Base-by-base conservation (phyloP, 2,329 filamentous ascomycete species). In the Rutstroemia sp. region DNA sequence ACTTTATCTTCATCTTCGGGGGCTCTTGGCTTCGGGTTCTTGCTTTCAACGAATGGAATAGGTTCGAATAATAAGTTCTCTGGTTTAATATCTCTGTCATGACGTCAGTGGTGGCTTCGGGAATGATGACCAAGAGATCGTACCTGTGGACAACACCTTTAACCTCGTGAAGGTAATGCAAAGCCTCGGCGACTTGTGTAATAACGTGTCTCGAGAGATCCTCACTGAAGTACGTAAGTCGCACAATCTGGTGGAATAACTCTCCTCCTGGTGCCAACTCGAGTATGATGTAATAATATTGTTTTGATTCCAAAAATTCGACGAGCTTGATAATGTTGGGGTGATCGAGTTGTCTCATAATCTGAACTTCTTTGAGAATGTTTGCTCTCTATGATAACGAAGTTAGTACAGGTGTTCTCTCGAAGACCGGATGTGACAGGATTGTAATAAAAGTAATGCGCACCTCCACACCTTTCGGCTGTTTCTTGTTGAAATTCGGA, bases 181-280 rank as follows among this genome's bases (percentile, higher is more conserved):
- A 78, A 14, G 94, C 92, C 65, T 95, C 84, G n/a, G 94, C 94
- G 16, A 99, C 94, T 70, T 97, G 92, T 4, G 85, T 77, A 65
- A 99, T 99, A 67, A 97, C 92, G 71, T 97, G 94, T 63, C 94
- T 82, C 53, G 92, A 95, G 1, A 99, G 78, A 49, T 96, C 87
- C 71, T 99, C 94, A 75, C 92, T 97, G 70, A 99, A 99, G 72
- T 97, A 99, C 14, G 94, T 99, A 70, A 99, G 83, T 63, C 92
- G 88, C 51, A 99, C 94, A 65, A 99, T 97, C 71, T 97, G 92
- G 72, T 99, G 94, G 78, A 99, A 99, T 10, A 99, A 78, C 74
- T 99, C 94, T 68, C 94, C 94, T 58, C 94, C 94, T 0, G 92
- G 91, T 57, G 92, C 95, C 45, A 97, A 80, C 73, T 99, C 94